Conservation (phyloP, 225 moss, liverwort and hornwort species). For the Pseudoscleropodium purum region DNA sequence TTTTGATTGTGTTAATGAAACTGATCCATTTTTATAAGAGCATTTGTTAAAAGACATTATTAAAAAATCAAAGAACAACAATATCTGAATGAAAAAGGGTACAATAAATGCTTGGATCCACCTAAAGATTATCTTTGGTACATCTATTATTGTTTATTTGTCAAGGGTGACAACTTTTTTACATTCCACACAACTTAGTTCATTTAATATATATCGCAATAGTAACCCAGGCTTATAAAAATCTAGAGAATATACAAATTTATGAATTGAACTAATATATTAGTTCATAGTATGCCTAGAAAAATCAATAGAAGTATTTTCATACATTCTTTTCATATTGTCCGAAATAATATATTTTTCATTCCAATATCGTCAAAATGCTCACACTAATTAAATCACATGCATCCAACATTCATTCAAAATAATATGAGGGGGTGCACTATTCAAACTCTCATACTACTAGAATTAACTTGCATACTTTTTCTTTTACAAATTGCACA, state of each 20-base stretch:
- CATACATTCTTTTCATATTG: neutral
- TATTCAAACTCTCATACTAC: neutral
- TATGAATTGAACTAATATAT: accelerated
- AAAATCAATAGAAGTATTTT: neutral
- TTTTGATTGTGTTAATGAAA: neutral
- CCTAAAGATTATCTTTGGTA: too few species aligned
- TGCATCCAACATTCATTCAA: neutral
- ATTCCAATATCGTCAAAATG: neutral
- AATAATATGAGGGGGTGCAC: neutral
- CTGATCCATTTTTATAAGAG: accelerated
- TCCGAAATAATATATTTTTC: neutral
- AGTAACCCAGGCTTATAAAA: neutral
- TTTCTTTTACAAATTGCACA: neutral
- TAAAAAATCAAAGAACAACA: neutral
- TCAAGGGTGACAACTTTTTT: neutral
- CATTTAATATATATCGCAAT: accelerated
- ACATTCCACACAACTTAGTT: neutral
- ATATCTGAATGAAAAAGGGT: neutral
- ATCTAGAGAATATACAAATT: neutral
- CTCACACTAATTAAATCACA: neutral
- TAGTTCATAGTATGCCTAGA: accelerated
- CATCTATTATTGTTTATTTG: neutral
- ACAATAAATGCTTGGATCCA: neutral
- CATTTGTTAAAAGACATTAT: accelerated
- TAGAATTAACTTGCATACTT: neutral